Conservation (phyloP, 2,329 filamentous ascomycete species). For the Alternaria novae-zelandiae region DNA sequence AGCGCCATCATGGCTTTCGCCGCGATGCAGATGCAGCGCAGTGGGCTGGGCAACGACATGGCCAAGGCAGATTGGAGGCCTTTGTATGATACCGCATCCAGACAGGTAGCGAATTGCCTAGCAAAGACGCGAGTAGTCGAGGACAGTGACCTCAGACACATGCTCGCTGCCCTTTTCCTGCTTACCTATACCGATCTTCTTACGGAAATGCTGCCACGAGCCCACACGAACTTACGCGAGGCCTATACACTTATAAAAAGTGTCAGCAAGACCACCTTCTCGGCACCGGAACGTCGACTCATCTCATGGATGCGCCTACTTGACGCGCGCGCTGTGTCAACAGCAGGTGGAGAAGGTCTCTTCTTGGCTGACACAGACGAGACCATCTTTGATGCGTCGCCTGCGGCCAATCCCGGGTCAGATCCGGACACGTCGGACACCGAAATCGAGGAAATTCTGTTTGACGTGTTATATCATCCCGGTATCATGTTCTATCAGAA, state of each 20-base stretch:
- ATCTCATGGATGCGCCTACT: constrained; percentile 63
- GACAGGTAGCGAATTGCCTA: constrained; percentile 31
- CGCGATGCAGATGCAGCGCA: constrained; percentile 50
- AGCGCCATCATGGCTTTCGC: constrained; percentile 61
- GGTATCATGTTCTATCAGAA: constrained; percentile 65
- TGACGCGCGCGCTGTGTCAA: constrained; percentile 61
- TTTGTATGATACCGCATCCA: constrained; percentile 40
- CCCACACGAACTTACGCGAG: constrained; percentile 56
- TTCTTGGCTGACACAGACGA: constrained; percentile 60
- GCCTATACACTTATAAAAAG: constrained; percentile 57
- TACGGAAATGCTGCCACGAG: constrained; percentile 19
- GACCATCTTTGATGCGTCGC: constrained; percentile 55
- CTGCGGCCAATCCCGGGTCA: constrained; percentile 42
- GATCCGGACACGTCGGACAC: constrained; percentile 36
- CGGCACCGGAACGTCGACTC: constrained; percentile 54
- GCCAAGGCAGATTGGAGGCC: constrained; percentile 40
- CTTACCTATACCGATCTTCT: constrained; percentile 59
- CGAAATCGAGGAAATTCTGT: constrained; percentile 58
- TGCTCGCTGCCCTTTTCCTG: constrained; percentile 61
- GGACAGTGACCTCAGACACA: constrained; percentile 44
- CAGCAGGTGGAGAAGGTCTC: constrained; percentile 61
- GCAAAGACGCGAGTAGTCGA: constrained; percentile 20
- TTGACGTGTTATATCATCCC: constrained; percentile 62
- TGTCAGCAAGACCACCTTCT: constrained; percentile 28
- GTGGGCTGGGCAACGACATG: constrained; percentile 43